These are phyloP conservation scores for Tolypocladium endophyticum DNA, from an alignment of 2,329 filamentous ascomycete species.

Conservation along the genomic window DNA sequence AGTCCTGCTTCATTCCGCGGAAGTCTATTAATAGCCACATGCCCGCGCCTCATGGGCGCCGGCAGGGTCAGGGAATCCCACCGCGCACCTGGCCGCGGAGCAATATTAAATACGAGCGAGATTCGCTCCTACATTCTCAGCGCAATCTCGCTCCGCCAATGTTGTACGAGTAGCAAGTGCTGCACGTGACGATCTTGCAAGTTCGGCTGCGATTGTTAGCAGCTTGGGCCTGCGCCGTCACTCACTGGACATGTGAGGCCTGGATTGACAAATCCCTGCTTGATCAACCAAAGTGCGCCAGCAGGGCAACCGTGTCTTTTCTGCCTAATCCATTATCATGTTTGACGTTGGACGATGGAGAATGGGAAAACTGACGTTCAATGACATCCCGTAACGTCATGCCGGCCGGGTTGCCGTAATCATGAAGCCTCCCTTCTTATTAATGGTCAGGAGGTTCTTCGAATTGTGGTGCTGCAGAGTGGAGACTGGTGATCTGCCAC, in stretches of 20 bases:
- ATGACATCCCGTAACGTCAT: too few relatives aligned
- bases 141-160: background rate
- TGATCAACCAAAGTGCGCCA: too few relatives aligned
- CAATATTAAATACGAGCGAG: background rate
- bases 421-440: background rate
- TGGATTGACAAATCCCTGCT: too few relatives aligned
- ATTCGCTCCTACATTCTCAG: background rate
- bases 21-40: background rate
- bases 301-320: too few relatives aligned
- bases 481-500: background rate
- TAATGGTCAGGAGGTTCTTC: background rate
- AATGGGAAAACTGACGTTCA: too few relatives aligned
- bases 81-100: background rate
- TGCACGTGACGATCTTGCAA: too few relatives aligned
- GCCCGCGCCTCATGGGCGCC: background rate
- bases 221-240: too few relatives aligned
- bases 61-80: background rate
- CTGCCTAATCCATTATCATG: too few relatives aligned
- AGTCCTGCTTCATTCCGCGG: background rate
- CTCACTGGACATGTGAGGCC: too few relatives aligned
- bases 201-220: too few relatives aligned
- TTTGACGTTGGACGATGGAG: too few relatives aligned
- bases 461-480: background rate
- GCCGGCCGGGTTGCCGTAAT: too few relatives aligned
- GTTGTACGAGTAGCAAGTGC: background rate